phyloP scores from a whole-genome alignment of 2,329 filamentous ascomycete genomes.

The Emmonsia crescens region DNA sequence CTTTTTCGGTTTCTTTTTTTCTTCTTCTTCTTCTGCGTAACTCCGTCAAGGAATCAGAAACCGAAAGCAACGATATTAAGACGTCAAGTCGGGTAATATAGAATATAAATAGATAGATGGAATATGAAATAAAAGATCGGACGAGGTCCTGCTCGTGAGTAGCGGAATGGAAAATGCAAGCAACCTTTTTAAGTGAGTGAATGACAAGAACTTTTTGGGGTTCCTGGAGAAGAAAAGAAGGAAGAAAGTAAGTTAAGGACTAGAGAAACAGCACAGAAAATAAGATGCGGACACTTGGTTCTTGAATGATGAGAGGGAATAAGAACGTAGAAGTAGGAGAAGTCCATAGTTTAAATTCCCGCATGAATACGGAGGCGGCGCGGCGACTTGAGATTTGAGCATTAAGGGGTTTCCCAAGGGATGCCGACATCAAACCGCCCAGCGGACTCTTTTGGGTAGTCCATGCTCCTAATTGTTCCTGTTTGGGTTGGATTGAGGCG shows the following conservation, averaged over 20 bases:
- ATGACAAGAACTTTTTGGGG: slow-evolving; percentile 5
- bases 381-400: not conserved
- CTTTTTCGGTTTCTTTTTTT: not conserved
- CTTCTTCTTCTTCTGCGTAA: not conserved
- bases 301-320: not conserved
- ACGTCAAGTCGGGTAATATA: slow-evolving; percentile 3
- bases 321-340: not conserved
- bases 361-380: not conserved
- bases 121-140: not conserved
- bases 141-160: slow-evolving; percentile 10
- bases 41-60: slow-evolving; percentile 17
- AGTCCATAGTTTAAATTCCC: slow-evolving; percentile 1
- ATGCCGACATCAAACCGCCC: not conserved
- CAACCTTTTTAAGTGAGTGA: not conserved
- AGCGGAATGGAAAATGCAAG: not conserved
- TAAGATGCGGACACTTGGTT: not conserved
- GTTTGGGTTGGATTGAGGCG: not conserved
- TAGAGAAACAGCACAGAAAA: not conserved
- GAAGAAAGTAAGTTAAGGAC: not conserved
- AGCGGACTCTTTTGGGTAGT: not conserved
- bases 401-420: not conserved
- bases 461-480: not conserved
- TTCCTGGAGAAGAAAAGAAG: slow-evolving; percentile 13
- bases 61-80: slow-evolving; percentile 14
- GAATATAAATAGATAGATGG: not conserved